Conservation (phyloP, 2,329 filamentous ascomycete species). For the Raffaelea deltoideospora region DNA sequence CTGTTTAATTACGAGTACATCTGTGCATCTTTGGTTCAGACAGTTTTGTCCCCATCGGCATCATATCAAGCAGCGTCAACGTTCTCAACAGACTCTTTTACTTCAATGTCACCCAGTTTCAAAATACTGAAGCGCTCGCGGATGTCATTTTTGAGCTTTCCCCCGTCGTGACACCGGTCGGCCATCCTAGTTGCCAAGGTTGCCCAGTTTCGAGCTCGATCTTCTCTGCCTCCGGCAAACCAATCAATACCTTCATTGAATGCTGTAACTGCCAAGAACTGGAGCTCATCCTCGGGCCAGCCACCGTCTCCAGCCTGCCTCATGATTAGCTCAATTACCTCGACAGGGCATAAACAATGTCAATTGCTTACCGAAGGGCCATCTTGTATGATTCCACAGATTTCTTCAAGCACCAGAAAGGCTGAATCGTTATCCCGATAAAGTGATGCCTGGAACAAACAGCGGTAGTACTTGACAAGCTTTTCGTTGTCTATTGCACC, state of each 20-base stretch:
- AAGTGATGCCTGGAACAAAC: conserved; percentile 55
- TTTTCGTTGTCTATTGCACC: conserved; percentile 40
- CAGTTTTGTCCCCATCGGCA: no score
- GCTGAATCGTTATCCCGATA: conserved; percentile 38
- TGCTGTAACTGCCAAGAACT: conserved; percentile 56
- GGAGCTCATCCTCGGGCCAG: conserved; percentile 54
- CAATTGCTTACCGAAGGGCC: not conserved
- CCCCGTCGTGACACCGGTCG: conserved; percentile 39
- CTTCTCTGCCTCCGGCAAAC: conserved; percentile 39
- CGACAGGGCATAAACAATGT: not conserved
- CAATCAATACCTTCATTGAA: conserved; percentile 60
- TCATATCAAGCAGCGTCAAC: no score
- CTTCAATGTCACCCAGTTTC: conserved; percentile 12
- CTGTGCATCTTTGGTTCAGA: no score
- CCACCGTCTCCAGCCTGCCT: conserved; percentile 11
- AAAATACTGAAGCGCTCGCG: conserved; percentile 28
- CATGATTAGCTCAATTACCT: not conserved
- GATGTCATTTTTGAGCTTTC: conserved; percentile 26
- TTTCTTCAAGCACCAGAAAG: conserved; percentile 49
- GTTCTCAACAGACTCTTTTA: conserved; percentile 4
- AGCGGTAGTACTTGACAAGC: conserved; percentile 64
- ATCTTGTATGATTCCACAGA: conserved; percentile 34
- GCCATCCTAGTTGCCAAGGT: conserved; percentile 47
- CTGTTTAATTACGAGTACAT: no score
- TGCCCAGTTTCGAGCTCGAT: conserved; percentile 44